A percentile compares a stretch with the other conserved stretches of the same genome.
phyloP scores from a whole-genome alignment of 2,329 filamentous ascomycete genomes.

The Daldinia sp. region DNA sequence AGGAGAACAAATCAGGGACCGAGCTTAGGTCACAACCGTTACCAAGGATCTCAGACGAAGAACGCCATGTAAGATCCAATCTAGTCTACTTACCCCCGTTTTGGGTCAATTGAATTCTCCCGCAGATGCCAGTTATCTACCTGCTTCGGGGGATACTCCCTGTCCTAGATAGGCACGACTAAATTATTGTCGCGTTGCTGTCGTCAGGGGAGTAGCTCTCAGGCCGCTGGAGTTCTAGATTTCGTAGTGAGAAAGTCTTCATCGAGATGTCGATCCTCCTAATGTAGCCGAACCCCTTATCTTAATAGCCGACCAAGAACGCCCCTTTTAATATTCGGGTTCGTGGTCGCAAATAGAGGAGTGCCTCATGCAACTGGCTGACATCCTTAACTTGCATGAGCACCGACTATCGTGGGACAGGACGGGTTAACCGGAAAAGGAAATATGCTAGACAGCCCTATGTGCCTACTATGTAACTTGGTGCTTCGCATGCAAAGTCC shows the following conservation, averaged over 20 bases:
- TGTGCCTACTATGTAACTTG: conserved; percentile 33
- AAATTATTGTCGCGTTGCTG: conserved; percentile 14
- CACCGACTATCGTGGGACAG: conserved; percentile 22
- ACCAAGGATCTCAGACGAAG: conserved; percentile 39
- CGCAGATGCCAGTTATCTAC: conserved; percentile 9
- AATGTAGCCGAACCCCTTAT: conserved; percentile 22
- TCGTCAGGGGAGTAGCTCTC: conserved; percentile 11
- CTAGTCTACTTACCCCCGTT: conserved; percentile 28
- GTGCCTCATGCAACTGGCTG: conserved; percentile 33
- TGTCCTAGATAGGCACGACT: background rate
- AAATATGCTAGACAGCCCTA: conserved; percentile 41
- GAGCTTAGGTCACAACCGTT: conserved; percentile 37
- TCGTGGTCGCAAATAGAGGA: conserved; percentile 32
- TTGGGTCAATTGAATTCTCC: conserved; percentile 20
- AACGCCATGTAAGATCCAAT: conserved; percentile 39
- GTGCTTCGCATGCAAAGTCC: conserved; percentile 36
- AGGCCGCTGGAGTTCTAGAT: conserved; percentile 23
- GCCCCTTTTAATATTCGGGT: conserved; percentile 19
- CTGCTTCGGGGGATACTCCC: background rate
- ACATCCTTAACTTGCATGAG: conserved; percentile 26
- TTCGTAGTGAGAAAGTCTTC: conserved; percentile 9
- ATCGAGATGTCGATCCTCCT: conserved; percentile 21
- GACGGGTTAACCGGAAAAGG: conserved; percentile 31
- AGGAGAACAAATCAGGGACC: conserved; percentile 32
- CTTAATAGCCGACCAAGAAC: conserved; percentile 19